These are phyloP conservation scores for Setaria italica DNA, from an alignment of 202 grass and related monocot species.

Conservation along the genomic window DNA sequence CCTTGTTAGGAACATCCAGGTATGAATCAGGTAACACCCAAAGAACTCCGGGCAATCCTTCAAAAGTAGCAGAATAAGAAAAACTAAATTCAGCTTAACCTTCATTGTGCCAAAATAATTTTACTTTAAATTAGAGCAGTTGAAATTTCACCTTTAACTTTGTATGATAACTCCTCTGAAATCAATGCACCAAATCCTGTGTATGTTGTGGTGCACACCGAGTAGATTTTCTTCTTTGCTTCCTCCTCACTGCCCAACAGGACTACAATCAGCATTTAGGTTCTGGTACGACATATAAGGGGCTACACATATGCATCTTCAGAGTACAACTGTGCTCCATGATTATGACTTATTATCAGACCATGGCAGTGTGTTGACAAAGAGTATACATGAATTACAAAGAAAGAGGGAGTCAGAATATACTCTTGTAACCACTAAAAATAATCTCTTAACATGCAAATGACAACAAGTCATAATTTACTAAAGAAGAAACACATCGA, in stretches of 20 bases:
- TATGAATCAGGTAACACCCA: constrained; percentile 99
- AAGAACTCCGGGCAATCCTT: constrained; percentile 94
- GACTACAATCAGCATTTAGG: constrained; percentile 28
- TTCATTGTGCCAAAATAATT: background rate
- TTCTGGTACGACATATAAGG: background rate
- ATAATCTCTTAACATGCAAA: background rate
- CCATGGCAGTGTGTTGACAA: constrained; percentile 5
- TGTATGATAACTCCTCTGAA: constrained; percentile 94
- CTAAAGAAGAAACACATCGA: background rate
- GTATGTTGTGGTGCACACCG: constrained; percentile 90
- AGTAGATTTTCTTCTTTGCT: constrained; percentile 97
- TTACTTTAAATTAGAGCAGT: constrained; percentile 8
- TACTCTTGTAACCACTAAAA: constrained; percentile 21
- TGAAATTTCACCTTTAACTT: constrained; percentile 86
- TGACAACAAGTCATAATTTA: background rate
- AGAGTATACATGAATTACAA: constrained; percentile 1
- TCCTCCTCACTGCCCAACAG: constrained; percentile 75
- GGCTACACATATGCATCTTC: background rate
- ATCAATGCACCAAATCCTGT: constrained; percentile 95
- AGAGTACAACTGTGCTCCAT: background rate
- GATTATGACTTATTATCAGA: background rate
- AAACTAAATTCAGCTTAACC: constrained; percentile 27
- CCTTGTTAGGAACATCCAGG: constrained; percentile 97
- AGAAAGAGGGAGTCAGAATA: background rate
- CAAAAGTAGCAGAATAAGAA: constrained; percentile 27